These are phyloP conservation scores for Rhododendron vialii DNA, from an alignment of 148 eudicot genomes.

Conservation along the genomic window DNA sequence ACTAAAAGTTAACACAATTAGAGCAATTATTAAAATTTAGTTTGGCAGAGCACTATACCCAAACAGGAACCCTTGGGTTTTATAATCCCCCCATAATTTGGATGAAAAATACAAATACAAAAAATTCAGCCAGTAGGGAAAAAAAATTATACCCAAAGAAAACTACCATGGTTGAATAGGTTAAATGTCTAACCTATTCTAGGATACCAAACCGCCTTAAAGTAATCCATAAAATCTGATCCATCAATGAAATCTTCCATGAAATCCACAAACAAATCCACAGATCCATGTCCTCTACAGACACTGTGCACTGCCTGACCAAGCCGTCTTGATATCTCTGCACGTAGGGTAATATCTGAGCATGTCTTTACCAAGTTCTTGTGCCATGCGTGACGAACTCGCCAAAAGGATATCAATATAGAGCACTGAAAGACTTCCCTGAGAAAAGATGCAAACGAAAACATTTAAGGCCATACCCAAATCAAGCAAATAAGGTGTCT, in stretches of 20 bases:
- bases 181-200: constrained; percentile 54
- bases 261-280: constrained; percentile 44
- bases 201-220: constrained; percentile 90
- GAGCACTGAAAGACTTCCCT: constrained; percentile 95
- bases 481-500: constrained; percentile 6
- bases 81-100: constrained; percentile 1
- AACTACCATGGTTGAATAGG: neutral
- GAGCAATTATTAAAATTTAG: neutral
- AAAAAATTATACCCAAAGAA: neutral
- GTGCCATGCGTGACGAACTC: constrained; percentile 95
- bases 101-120: neutral
- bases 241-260: constrained; percentile 58
- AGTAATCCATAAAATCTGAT: constrained; percentile 70
- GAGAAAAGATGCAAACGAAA: constrained; percentile 14
- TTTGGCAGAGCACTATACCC: neutral
- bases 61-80: neutral
- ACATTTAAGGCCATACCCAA: neutral
- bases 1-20: neutral
- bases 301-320: constrained; percentile 53
- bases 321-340: constrained; percentile 52
- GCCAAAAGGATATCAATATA: constrained; percentile 85
- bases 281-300: constrained; percentile 49
- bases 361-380: constrained; percentile 77
- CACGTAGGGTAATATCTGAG: constrained; percentile 47
- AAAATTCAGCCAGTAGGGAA: neutral